These are phyloP conservation scores for Populus ilicifolia DNA, from an alignment of 345 rosid species.

Conservation along the genomic window DNA sequence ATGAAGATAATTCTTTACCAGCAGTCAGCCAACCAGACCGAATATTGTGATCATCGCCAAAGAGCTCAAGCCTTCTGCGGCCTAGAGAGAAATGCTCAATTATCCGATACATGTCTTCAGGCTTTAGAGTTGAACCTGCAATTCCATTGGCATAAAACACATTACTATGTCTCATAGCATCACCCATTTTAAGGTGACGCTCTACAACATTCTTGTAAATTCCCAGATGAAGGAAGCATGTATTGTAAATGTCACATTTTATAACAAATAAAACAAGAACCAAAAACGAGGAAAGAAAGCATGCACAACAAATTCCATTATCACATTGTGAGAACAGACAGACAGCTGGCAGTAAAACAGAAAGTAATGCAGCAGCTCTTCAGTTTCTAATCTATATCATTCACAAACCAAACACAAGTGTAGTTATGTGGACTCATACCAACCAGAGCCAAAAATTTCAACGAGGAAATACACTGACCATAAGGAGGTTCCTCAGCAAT, in stretches of 20 bases:
- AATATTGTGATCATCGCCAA: constrained; percentile 96
- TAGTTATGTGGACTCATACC: neutral
- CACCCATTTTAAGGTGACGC: neutral
- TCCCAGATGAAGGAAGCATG: neutral
- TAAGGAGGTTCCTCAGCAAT: constrained; percentile 97
- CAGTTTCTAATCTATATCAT: neutral
- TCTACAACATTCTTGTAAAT: neutral
- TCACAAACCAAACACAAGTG: neutral
- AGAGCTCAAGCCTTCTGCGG: constrained; percentile 93
- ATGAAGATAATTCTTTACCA: constrained; percentile 83
- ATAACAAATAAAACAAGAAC: neutral
- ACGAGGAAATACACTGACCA: constrained; percentile 49
- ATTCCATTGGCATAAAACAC: constrained; percentile 9
- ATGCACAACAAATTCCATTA: neutral
- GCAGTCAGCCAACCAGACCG: constrained; percentile 93
- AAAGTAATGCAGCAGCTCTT: neutral
- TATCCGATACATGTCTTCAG: constrained; percentile 97
- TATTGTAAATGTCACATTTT: neutral
- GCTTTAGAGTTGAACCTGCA: constrained; percentile 93
- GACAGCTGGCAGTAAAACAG: neutral
- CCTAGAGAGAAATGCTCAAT: constrained; percentile 98
- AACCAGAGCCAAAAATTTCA: neutral
- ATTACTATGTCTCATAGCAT: neutral
- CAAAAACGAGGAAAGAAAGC: neutral
- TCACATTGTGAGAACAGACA: neutral